Percentiles rank a stretch among this genome's conserved stretches.
Evolutionary conservation across 495 filamentous ascomycete genomes (phyloP).

Genomic region (Penicillium manginii): DNA sequence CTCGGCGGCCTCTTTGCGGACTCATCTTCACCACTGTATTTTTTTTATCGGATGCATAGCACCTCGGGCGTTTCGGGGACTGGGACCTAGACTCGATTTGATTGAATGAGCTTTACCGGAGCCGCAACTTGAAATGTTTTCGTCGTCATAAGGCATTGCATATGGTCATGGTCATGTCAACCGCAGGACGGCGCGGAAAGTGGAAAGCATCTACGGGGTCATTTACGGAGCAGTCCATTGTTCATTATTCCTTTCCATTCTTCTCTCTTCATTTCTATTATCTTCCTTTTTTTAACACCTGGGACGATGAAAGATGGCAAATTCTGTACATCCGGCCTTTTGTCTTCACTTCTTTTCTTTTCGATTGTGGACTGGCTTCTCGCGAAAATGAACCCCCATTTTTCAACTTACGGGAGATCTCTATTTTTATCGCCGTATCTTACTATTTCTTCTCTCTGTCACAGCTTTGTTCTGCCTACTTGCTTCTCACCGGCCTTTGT

Average conservation of each 20-base stretch:
- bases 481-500: conserved; percentile 17
- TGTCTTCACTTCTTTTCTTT: conserved; percentile 2
- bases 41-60: conserved; percentile 38
- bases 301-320: neutral
- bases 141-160: conserved; percentile 35
- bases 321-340: conserved; percentile 21
- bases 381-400: conserved; percentile 9
- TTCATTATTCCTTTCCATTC: conserved; percentile 13
- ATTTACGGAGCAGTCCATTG: conserved; percentile 33
- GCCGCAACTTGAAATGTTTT: conserved; percentile 37
- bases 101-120: conserved; percentile 34
- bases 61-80: conserved; percentile 39
- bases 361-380: conserved; percentile 14
- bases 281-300: conserved; percentile 9
- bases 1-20: conserved; percentile 26
- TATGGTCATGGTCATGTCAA: conserved; percentile 32
- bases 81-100: conserved; percentile 40
- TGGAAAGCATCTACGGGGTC: conserved; percentile 32
- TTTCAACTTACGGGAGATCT: neutral
- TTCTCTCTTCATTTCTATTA: conserved; percentile 7
- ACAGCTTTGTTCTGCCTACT: conserved; percentile 11
- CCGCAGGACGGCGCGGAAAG: conserved; percentile 31
- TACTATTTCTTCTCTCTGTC: conserved; percentile 5
- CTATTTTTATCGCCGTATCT: conserved; percentile 1
- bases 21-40: conserved; percentile 20